Evolutionary conservation across 2,329 filamentous ascomycete species (phyloP).

Genomic region (Rhexocercosporidium sp.): DNA sequence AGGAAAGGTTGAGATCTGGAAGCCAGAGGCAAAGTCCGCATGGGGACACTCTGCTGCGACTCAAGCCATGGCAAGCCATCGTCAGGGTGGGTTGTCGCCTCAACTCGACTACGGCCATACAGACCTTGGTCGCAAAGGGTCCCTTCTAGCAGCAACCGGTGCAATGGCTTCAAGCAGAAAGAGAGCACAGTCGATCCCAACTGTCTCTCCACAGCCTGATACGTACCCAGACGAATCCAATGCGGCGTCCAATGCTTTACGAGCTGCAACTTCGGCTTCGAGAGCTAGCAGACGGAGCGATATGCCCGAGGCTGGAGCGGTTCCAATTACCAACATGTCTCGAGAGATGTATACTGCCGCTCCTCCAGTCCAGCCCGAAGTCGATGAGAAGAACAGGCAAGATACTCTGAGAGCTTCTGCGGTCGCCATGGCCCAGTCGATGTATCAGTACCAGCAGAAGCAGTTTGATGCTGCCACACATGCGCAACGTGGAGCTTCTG

Average conservation of each 20-base stretch:
- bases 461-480: slow-evolving; percentile 45
- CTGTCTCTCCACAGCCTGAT: slow-evolving; percentile 43
- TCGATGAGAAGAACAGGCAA: slow-evolving; percentile 74
- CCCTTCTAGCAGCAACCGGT: slow-evolving; percentile 76
- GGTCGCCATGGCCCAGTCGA: slow-evolving; percentile 85
- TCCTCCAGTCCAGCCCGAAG: slow-evolving; percentile 73
- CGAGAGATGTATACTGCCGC: slow-evolving; percentile 79
- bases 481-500: slow-evolving; percentile 36
- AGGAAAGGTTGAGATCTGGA: slow-evolving; percentile 56
- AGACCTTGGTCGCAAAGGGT: slow-evolving; percentile 62
- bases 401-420: slow-evolving; percentile 82
- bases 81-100: slow-evolving; percentile 45
- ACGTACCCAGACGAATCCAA: slow-evolving; percentile 62
- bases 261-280: slow-evolving; percentile 69
- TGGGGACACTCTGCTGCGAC: slow-evolving; percentile 72
- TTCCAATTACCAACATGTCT: slow-evolving; percentile 70
- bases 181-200: slow-evolving; percentile 68
- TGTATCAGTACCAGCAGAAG: slow-evolving; percentile 75
- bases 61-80: slow-evolving; percentile 65
- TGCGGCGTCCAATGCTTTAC: slow-evolving; percentile 71
- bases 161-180: slow-evolving; percentile 66
- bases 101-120: slow-evolving; percentile 53
- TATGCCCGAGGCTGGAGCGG: slow-evolving; percentile 62
- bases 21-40: slow-evolving; percentile 47
- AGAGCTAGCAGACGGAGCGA: slow-evolving; percentile 25